phyloP scores from a whole-genome alignment of 805 yeast genomes.

The Candida insectorum region DNA sequence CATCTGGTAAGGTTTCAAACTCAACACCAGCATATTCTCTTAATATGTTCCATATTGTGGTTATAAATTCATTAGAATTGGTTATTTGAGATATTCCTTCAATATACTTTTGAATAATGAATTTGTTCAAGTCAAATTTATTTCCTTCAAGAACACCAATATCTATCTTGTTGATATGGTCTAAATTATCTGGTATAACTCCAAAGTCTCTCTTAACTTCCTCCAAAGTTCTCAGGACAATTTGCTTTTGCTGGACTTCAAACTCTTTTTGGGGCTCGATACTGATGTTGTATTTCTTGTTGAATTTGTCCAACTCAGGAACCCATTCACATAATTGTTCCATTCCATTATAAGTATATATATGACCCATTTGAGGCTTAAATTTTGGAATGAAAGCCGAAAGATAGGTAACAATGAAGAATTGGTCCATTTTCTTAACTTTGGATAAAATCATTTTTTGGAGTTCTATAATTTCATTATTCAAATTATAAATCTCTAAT shows the following conservation, averaged over 20 bases:
- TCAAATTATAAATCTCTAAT: constrained; percentile 21
- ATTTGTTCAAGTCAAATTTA: constrained; percentile 23
- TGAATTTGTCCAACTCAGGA: constrained; percentile 21
- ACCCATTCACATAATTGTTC: constrained; percentile 29
- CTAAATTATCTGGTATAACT: background rate
- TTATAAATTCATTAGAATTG: constrained; percentile 23
- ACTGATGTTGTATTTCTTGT: background rate
- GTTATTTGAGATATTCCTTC: constrained; percentile 32
- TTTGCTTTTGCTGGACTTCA: too few relatives aligned
- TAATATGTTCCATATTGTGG: constrained; percentile 30
- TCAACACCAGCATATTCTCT: constrained; percentile 32
- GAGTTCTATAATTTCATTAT: constrained; percentile 21
- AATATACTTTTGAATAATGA: constrained; percentile 25
- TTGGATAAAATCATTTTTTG: constrained; percentile 1
- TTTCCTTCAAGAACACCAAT: background rate
- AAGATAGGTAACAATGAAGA: constrained; percentile 26
- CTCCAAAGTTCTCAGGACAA: background rate
- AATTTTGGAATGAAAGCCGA: constrained; percentile 17
- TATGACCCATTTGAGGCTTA: constrained; percentile 11
- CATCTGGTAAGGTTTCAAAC: constrained; percentile 5
- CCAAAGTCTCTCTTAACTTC: background rate
- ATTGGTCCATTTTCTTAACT: constrained; percentile 1
- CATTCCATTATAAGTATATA: constrained; percentile 18
- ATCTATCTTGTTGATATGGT: background rate
- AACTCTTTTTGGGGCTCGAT: background rate